Conservation (phyloP, 140 eudicot genomes). For the Oenanthe javanica region DNA sequence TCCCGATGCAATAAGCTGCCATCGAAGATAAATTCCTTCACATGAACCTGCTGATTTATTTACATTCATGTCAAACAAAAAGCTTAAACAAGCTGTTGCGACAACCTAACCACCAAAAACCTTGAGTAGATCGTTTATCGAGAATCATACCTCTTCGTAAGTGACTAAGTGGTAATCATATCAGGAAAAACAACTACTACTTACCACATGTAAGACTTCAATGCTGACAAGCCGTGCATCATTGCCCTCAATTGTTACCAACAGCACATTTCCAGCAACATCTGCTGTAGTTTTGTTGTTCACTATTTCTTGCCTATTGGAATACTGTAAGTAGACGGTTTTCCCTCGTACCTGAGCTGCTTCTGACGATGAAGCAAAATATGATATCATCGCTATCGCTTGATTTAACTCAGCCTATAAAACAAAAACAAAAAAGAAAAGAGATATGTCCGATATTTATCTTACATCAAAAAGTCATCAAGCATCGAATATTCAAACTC, state of each 20-base stretch:
- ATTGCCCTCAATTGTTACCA: conserved; percentile 89
- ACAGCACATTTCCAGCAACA: conserved; percentile 86
- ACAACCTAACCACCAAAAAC: conserved; percentile 48
- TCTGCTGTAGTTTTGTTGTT: conserved; percentile 99
- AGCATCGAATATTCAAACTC: not conserved
- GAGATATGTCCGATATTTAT: not conserved
- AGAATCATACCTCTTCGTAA: conserved; percentile 20
- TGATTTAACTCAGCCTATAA: conserved; percentile 79
- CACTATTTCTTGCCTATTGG: conserved; percentile 98
- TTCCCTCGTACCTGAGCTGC: conserved; percentile 99
- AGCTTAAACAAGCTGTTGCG: conserved; percentile 39
- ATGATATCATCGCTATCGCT: conserved; percentile 98
- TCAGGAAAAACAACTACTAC: conserved; percentile 11
- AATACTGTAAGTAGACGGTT: conserved; percentile 90
- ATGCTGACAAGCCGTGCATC: conserved; percentile 96
- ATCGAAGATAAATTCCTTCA: conserved; percentile 84
- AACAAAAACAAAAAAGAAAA: not conserved
- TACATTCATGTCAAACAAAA: conserved; percentile 68
- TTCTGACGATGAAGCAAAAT: conserved; percentile 95
- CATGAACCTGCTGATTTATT: conserved; percentile 95
- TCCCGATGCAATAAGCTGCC: conserved; percentile 96
- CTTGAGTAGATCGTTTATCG: conserved; percentile 15
- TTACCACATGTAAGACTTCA: conserved; percentile 93
- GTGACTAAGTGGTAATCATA: not conserved
- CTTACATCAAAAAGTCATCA: not conserved